Evolutionary conservation across 2,329 filamentous ascomycete genomes (phyloP), one percentile per base, ranked within the genome.

Genomic region (Fusarium agapanthi): DNA sequence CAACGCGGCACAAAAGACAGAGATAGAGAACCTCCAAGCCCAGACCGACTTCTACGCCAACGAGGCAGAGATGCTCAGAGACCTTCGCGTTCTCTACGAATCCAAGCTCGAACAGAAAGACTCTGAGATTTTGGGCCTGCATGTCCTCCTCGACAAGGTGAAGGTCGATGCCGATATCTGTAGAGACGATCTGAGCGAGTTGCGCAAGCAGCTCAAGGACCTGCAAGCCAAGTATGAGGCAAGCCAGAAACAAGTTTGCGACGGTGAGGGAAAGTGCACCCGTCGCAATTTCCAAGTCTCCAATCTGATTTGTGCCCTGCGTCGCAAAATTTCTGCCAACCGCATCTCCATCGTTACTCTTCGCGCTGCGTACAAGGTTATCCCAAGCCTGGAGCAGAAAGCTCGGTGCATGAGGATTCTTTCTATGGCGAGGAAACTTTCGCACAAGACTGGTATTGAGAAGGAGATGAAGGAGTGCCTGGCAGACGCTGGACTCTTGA

Each of bases 281-380:
- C 37, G 37, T 20, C 26, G 56, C 2, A 41, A 61, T 13, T 14
- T 28, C 2, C 63, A 71, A 7, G 14, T 65, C 2, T 38, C 38
- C 8, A 64, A 60, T 9, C 16, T 76, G 8, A 28, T 67, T 4
- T 9, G 24, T 7, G 37, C 61, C n/a, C 41, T 76, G 7, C 40
- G 40, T 14, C 38, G 51, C 11, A 64, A 69, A 13, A 32, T 60
- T 2, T 50, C 35, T 3, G 43, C 60, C 8, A 63, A 58, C 13
- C 63, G 57, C 3, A 44, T 73, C 6, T 40, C 35, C 28, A 7
- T 34, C 16, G 30, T 40, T 8, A 72, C 74, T 1, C n/a, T 73
- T 12, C 54, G 55, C 13, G 65, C 66, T 26, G 63, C 66, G 1
- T 65, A 67, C 60, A 59, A 48, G 7, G 14, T 67, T 15, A 16